Base-by-base conservation (phyloP, 2,329 filamentous ascomycete genomes). In the Balansia obtecta region DNA sequence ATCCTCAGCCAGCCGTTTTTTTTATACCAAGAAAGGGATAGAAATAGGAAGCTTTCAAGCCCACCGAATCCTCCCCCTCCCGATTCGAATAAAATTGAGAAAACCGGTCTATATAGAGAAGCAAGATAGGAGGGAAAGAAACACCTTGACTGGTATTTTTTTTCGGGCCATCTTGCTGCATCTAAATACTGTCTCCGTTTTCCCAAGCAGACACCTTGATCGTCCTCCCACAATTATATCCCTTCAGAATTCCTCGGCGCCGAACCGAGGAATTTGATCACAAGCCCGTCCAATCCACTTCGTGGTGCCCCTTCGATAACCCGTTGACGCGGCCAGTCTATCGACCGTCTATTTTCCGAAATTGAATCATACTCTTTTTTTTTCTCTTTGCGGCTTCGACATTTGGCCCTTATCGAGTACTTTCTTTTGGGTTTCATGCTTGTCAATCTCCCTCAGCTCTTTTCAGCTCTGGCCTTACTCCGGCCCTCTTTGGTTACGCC, bases 191-290 rank as follows among this genome's bases (percentile, higher is more conserved):
- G 16, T 41, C 38, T 32, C 33, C 33, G 27, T 51, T 18, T 53
- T 51, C 45, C 22, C 27, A 55, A 51, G 51, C 50, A 40, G 44
- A 42, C 54, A 51, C 55, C 51, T 48, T 50, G 33, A 46, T 43
- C 50, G 41, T 54, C n/a, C 53, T 49, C 52, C 39, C 53, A 49
- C 55, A 57, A 54, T 27, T 53, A 47, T 56, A 55, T 50, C 53
- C 56, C 52, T 53, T 55, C 46, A 56, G 56, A 68, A 72, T 73
- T 71, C 69, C 69, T 70, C 64, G 64, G 63, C 61, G 62, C 63
- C 62, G 62, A 63, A 54, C 63, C 62, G 61, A 69, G 66, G 69
- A 71, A 71, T 68, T 68, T 62, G 60, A 61, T 57, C 61, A 57
- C 54, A 53, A 37, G 54, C 55, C 54, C 56, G 41, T 56, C 57